Percentiles rank a stretch among this genome's conserved stretches.
Conservation (phyloP, 2,329 filamentous ascomycete species). For the Harringtonia lauricola region DNA sequence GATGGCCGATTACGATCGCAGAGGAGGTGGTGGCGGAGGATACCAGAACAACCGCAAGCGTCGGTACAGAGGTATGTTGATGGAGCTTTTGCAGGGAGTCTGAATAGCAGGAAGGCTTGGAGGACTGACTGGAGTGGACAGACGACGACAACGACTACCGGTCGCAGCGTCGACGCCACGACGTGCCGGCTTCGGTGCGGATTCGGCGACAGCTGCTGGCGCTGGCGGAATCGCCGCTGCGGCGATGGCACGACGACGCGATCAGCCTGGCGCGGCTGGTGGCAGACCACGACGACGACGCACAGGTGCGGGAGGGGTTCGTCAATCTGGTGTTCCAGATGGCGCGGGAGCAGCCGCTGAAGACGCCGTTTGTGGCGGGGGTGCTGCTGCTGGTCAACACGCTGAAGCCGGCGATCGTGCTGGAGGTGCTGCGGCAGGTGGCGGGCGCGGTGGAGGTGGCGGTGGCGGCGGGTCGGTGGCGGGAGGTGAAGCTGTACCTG, state of each 20-base stretch:
- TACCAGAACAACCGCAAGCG: conserved; percentile 53
- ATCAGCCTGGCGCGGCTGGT: conserved; percentile 64
- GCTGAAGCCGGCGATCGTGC: conserved; percentile 62
- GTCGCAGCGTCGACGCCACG: conserved; percentile 61
- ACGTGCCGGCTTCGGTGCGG: conserved; percentile 56
- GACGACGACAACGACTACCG: conserved; percentile 68
- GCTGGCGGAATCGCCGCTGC: conserved; percentile 72
- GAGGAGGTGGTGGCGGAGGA: conserved; percentile 27
- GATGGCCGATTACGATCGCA: conserved; percentile 48
- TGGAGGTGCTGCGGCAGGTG: conserved; percentile 56
- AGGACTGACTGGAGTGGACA: conserved; percentile 21
- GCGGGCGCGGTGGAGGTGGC: conserved; percentile 52
- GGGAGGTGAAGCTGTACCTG: conserved; percentile 79
- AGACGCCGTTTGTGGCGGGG: conserved; percentile 89
- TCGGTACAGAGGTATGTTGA: conserved; percentile 60
- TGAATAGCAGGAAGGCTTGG: too few species aligned
- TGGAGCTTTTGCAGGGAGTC: background rate
- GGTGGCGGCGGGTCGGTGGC: conserved; percentile 69
- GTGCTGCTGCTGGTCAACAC: conserved; percentile 72
- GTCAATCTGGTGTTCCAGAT: conserved; percentile 65
- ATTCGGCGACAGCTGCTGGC: conserved; percentile 69
- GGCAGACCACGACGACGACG: conserved; percentile 67
- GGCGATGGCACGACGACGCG: conserved; percentile 70
- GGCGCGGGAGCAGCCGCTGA: conserved; percentile 83
- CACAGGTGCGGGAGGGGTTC: conserved; percentile 63